A percentile compares a stretch with the other conserved stretches of the same genome.
phyloP scores from a whole-genome alignment of 2,329 filamentous ascomycete species.

The Podosphaera xanthii region DNA sequence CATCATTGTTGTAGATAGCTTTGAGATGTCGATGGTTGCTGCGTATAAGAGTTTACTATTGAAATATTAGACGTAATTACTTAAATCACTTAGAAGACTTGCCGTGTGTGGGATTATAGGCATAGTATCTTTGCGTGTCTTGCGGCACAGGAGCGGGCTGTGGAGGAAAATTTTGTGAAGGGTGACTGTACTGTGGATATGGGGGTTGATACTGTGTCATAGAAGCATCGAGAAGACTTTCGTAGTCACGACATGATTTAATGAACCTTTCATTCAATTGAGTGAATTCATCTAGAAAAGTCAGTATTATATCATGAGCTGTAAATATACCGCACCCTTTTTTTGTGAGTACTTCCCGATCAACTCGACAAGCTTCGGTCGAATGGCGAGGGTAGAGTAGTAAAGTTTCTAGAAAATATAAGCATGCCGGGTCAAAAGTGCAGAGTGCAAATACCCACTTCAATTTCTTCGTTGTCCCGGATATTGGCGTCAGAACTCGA shows the following conservation, averaged over 20 bases:
- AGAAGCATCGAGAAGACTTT: slow-evolving; percentile 81
- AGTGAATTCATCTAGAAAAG: slow-evolving; percentile 70
- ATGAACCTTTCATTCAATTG: slow-evolving; percentile 99
- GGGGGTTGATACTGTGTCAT: slow-evolving; percentile 84
- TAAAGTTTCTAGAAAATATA: slow-evolving; percentile 40
- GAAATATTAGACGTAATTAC: not conserved
- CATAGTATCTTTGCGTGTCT: slow-evolving; percentile 47
- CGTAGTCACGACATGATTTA: slow-evolving; percentile 91
- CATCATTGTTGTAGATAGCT: slow-evolving; percentile 31
- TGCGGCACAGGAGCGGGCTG: slow-evolving; percentile 22
- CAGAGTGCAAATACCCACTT: slow-evolving; percentile 24
- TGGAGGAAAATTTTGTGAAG: slow-evolving; percentile 18
- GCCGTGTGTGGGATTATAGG: slow-evolving; percentile 25
- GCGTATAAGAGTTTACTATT: slow-evolving; percentile 21
- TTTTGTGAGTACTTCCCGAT: slow-evolving; percentile 99
- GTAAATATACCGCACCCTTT: slow-evolving; percentile 41
- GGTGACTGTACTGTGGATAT: slow-evolving; percentile 39
- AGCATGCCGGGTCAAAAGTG: slow-evolving; percentile 16
- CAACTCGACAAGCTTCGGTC: slow-evolving; percentile 89
- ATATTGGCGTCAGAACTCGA: slow-evolving; percentile 58
- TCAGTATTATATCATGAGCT: not conserved
- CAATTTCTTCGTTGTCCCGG: slow-evolving; percentile 94
- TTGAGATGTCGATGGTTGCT: slow-evolving; percentile 27
- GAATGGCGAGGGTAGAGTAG: slow-evolving; percentile 79
- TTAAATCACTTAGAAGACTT: slow-evolving; percentile 2